Base-by-base conservation (phyloP, 106 monocot species). In the Posidonia australis region DNA sequence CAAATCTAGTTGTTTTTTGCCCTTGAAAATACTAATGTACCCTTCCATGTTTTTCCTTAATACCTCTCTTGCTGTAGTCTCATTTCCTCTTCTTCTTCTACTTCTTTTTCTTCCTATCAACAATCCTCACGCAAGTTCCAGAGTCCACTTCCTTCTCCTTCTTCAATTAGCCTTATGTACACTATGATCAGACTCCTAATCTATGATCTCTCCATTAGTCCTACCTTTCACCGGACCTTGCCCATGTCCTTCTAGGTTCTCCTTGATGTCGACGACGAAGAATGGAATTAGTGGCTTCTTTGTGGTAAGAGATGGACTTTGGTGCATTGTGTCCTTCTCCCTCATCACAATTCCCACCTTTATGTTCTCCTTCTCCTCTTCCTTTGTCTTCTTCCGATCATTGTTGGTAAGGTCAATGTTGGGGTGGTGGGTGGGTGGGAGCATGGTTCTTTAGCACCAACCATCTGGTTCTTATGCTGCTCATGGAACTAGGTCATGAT, bases 401-500 rank as follows among this genome's bases (percentile, higher is more conserved):
- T 68, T 53, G 60, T 76, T 73, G 44, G 68, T 16, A 23, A 88
- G 82, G 5, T 83, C 83, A 14, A 73, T 69, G 68, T 64, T 82
- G 5, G 77, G 77, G 20, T 71, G 82, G 58, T 74, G 75, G n/a
- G 68, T 65, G 53, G 31, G 0, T 60, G 29, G 29, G 21, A 20
- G 13, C 58, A 67, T 17, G 67, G 62, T 23, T 54, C 18, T 56
- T 46, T 72, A 23, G 66, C 48, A 17, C 67, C 36, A 46, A 74
- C 72, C 14, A 80, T 52, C 59, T 77, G 77, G 28, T 73, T 67
- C 69, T 86, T 70, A 63, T 86, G 89, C 82, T 92, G 92, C 69
- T 90, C 94, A 67, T 94, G 86, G 62, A 82, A 63, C 26, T 80
- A 74, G 42, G 94, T 90, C 46, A 94, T n/a, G n/a, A n/a, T n/a